phyloP scores from a whole-genome alignment of 768 basidiomycete genomes.

The Termitomyces sp. region DNA sequence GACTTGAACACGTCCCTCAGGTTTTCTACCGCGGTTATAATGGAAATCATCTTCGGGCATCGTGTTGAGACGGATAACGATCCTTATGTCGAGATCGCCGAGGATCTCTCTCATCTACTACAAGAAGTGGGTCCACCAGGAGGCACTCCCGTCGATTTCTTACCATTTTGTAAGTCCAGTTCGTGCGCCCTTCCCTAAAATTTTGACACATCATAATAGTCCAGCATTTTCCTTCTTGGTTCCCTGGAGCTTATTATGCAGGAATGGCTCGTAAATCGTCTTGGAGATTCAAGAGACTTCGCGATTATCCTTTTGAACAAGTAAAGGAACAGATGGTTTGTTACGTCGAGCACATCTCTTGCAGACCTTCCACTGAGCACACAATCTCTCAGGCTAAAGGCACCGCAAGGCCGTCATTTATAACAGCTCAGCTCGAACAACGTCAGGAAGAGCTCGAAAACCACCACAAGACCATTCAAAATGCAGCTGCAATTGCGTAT shows the following conservation, averaged over 20 bases:
- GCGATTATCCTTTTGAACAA: slow-evolving; percentile 3
- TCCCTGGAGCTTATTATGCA: slow-evolving; percentile 23
- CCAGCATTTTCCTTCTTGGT: slow-evolving; percentile 26
- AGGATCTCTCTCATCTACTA: neutral
- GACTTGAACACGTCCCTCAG: neutral
- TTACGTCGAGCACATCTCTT: neutral
- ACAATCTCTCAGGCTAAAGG: neutral
- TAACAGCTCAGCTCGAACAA: neutral
- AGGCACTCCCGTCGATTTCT: slow-evolving; percentile 9
- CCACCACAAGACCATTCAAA: slow-evolving; percentile 12
- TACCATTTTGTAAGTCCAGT: slow-evolving; percentile 12
- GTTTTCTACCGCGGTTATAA: slow-evolving; percentile 9
- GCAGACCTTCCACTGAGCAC: neutral
- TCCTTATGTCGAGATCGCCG: slow-evolving; percentile 6
- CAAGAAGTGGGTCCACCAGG: neutral
- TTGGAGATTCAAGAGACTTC: no score
- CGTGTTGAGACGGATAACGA: slow-evolving; percentile 2
- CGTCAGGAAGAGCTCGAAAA: neutral
- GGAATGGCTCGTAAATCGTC: slow-evolving; percentile 15
- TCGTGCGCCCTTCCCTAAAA: neutral
- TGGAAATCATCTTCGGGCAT: slow-evolving; percentile 11
- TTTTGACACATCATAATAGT: slow-evolving; percentile 20
- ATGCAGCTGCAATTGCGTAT: slow-evolving; percentile 13
- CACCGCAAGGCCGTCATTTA: neutral
- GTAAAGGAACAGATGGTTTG: slow-evolving; percentile 27